Evolutionary conservation across 1,284 basidiomycete genomes (phyloP), one percentile per base, ranked within the genome.

Genomic region (Cystobasidium slooffiae): DNA sequence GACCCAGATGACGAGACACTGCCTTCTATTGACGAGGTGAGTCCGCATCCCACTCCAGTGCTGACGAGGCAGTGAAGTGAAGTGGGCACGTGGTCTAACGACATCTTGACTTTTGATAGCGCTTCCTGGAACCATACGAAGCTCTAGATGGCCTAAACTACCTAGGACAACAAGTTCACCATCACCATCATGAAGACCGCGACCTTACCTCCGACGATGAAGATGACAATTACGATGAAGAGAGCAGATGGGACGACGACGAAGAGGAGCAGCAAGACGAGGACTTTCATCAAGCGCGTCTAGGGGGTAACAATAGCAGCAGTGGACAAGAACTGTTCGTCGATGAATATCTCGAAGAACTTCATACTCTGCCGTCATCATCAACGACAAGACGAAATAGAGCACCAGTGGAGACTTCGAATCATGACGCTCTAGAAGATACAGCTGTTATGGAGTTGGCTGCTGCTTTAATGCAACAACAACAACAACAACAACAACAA

Each of bases 1-100:
- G 70, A 73, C 41, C 70, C 70, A 39, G 70, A 73, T 51, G 70
- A 73, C 46, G 52, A 73, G 63, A 31, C 70, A 41, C 31, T 73
- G 62, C 70, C 70, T 8, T 39, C 52, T 39, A 55, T 73, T 24
- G 62, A 65, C 16, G 70, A 73, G 62, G 63, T 73, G 63, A 58
- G 62, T 39, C 12, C 3, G 41, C 14, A 43, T 10, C 14, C 14
- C 55, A 46, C n/a, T 24, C 1, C 39, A 37, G 5, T 39, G 14
- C 56, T 41, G 14, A 39, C 46, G 18, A 8, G 18, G 46, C 46
- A 47, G 9, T 9, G 18, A 18, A 8, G 8, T 49, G 46, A 49
- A n/a, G 46, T n/a, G 46, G 46, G 46, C 61, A 49, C 61, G 61
- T 49, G 43, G 22, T 22, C 31, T 16, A 46, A 12, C 12, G n/a